Percentiles rank a stretch among this genome's conserved stretches.
These are phyloP conservation scores for Dothidotthia symphoricarpi DNA, from an alignment of 2,329 filamentous ascomycete species.

Conservation along the genomic window DNA sequence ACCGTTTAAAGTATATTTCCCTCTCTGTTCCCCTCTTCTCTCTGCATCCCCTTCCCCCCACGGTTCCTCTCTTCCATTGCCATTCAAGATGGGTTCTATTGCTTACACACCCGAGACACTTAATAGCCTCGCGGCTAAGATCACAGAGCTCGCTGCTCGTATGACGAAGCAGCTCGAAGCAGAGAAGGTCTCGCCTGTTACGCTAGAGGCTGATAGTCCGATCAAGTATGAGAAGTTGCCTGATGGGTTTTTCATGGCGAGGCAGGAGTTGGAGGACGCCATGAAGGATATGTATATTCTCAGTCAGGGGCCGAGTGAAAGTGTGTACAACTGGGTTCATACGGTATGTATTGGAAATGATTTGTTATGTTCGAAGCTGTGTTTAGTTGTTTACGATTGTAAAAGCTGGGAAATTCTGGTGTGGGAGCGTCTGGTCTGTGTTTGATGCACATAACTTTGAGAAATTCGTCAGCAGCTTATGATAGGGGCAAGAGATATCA, in stretches of 20 bases:
- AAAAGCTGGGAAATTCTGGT: no score
- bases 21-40: no score
- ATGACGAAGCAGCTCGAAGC: conserved; percentile 46
- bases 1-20: no score
- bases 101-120: conserved; percentile 36
- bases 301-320: conserved; percentile 52
- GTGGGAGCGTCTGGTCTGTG: no score
- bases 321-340: conserved; percentile 45
- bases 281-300: conserved; percentile 51
- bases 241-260: conserved; percentile 46
- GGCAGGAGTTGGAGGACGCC: conserved; percentile 48
- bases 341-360: conserved; percentile 23
- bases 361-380: no score
- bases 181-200: conserved; percentile 46
- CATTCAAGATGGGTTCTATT: conserved; percentile 18
- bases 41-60: neutral
- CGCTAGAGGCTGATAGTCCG: conserved; percentile 48
- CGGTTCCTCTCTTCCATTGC: neutral
- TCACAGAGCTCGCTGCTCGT: conserved; percentile 46
- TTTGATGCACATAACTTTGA: no score
- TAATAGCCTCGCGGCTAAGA: conserved; percentile 47
- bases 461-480: no score
- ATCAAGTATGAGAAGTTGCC: conserved; percentile 44
- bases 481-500: no score
- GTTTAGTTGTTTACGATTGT: no score